Percentiles rank a stretch among this genome's conserved stretches.
Conservation (phyloP, 2,329 filamentous ascomycete species). For the Neonectria punicea region DNA sequence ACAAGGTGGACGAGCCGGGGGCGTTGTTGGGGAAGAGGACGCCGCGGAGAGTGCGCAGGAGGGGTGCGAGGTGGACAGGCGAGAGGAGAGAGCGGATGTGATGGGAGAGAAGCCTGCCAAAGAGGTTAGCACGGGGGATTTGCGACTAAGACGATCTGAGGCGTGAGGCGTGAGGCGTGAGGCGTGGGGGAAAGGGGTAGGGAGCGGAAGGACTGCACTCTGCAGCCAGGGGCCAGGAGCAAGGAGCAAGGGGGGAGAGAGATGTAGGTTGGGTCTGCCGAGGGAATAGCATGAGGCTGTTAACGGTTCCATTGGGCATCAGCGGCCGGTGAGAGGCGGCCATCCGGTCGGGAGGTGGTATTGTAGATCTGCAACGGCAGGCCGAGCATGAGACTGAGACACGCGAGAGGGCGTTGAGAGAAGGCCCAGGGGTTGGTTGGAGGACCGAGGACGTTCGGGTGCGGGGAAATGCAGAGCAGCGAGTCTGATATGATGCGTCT, state of each 20-base stretch:
- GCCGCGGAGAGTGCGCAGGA: conserved; percentile 77
- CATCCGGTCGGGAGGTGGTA: conserved; percentile 14
- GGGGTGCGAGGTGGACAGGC: conserved; percentile 70
- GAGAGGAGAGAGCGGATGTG: conserved; percentile 68
- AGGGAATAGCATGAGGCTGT: conserved; percentile 36
- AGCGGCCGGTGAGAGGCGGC: conserved; percentile 20
- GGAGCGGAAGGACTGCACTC: conserved; percentile 26
- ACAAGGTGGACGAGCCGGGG: conserved; percentile 71
- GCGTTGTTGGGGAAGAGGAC: conserved; percentile 89
- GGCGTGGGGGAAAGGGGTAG: conserved; percentile 14
- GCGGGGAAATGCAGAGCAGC: conserved; percentile 37
- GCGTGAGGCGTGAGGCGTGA: background rate
- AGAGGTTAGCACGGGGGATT: conserved; percentile 40
- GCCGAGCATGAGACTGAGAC: conserved; percentile 20
- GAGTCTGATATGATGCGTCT: conserved; percentile 12
- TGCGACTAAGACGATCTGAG: conserved; percentile 19
- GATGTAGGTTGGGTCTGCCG: conserved; percentile 23
- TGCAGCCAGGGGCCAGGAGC: conserved; percentile 21
- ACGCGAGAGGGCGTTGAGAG: conserved; percentile 18
- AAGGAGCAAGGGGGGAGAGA: background rate
- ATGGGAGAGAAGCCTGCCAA: conserved; percentile 67
- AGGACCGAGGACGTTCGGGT: conserved; percentile 26
- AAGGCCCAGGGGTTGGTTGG: conserved; percentile 11
- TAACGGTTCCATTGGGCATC: conserved; percentile 32
- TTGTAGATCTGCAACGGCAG: conserved; percentile 35